Evolutionary conservation across 345 rosid genomes (phyloP).

Genomic region (Trapa bicornis): DNA sequence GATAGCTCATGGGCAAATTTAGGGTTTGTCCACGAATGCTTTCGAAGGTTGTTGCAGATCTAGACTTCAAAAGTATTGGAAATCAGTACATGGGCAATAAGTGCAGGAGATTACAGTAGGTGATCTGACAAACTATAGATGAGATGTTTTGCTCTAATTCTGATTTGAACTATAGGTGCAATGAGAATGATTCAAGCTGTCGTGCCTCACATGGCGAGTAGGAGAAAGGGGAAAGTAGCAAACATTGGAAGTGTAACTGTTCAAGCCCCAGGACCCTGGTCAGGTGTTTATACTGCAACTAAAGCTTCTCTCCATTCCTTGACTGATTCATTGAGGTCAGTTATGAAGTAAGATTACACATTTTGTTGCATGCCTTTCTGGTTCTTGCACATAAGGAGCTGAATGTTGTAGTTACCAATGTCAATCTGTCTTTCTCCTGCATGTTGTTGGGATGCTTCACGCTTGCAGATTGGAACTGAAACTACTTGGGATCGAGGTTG

Average conservation of each 20-base stretch:
- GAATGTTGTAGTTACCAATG: background rate
- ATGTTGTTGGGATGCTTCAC: no score
- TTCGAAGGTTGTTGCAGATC: background rate
- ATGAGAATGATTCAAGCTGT: slow-evolving; percentile 80
- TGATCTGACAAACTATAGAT: no score
- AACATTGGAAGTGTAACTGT: slow-evolving; percentile 63
- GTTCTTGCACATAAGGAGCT: background rate
- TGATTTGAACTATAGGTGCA: slow-evolving; percentile 31
- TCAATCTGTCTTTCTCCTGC: no score
- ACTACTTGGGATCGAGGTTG: slow-evolving; percentile 64
- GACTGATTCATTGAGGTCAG: slow-evolving; percentile 71
- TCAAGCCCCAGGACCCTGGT: slow-evolving; percentile 56
- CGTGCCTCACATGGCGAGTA: slow-evolving; percentile 75
- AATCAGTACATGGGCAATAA: no score
- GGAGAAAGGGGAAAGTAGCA: slow-evolving; percentile 59
- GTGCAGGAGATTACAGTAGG: no score
- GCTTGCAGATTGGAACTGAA: slow-evolving; percentile 58
- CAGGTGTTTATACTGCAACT: slow-evolving; percentile 68
- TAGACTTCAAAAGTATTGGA: no score
- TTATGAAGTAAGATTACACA: background rate
- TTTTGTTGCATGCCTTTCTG: no score
- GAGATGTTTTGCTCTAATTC: background rate
- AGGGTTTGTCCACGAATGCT: background rate
- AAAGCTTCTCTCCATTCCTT: slow-evolving; percentile 82
- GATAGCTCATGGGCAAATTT: background rate